Conservation (phyloP, 352 stramenopile species). For the Phytophthora megakarya region DNA sequence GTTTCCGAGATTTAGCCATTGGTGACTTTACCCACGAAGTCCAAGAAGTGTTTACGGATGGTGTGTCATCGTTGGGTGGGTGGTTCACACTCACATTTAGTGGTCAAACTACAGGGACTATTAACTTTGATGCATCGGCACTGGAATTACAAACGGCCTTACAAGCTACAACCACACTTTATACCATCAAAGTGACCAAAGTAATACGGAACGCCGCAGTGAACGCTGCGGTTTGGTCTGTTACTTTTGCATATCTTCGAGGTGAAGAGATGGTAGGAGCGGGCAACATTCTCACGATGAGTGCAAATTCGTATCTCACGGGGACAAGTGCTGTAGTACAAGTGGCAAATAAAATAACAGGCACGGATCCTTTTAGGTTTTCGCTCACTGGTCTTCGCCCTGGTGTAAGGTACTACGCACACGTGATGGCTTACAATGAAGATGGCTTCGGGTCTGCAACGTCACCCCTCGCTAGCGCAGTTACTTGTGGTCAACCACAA, state of each 20-base stretch:
- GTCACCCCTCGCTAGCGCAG: constrained; percentile 57
- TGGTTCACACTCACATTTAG: constrained; percentile 93
- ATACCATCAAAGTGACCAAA: constrained; percentile 83
- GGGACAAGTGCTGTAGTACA: constrained; percentile 67
- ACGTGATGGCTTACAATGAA: constrained; percentile 83
- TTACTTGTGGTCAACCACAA: constrained; percentile 60
- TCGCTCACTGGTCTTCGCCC: constrained; percentile 56
- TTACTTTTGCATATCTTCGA: constrained; percentile 94
- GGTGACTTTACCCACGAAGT: constrained; percentile 93
- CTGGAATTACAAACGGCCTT: constrained; percentile 87
- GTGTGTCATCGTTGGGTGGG: constrained; percentile 52
- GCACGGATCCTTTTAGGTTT: constrained; percentile 88
- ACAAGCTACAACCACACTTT: constrained; percentile 78
- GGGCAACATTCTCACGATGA: constrained; percentile 87
- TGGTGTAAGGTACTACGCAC: constrained; percentile 69
- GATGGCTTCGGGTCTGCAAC: constrained; percentile 40
- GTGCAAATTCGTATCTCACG: constrained; percentile 57
- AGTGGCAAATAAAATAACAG: constrained; percentile 86
- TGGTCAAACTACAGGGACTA: constrained; percentile 74
- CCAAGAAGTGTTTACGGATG: constrained; percentile 33
- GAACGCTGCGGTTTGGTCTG: constrained; percentile 89
- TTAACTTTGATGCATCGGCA: constrained; percentile 79
- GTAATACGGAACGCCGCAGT: constrained; percentile 38
- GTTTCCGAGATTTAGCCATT: constrained; percentile 69
- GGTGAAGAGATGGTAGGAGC: constrained; percentile 93